Evolutionary conservation across 2,329 filamentous ascomycete genomes (phyloP), one percentile per base, ranked within the genome.

Genomic region (Cladophialophora exuberans): DNA sequence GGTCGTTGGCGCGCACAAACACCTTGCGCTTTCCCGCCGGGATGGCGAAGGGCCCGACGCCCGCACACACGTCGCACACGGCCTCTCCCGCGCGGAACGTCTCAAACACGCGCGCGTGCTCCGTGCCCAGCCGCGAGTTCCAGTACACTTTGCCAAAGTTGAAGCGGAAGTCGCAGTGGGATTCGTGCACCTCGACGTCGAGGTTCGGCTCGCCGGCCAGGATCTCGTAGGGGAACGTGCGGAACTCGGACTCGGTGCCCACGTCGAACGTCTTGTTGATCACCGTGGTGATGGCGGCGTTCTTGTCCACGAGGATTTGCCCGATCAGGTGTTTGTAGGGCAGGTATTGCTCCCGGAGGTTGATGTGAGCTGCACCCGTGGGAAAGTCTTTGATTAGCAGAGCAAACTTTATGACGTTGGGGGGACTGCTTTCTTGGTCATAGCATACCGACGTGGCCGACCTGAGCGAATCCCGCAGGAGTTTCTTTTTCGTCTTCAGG

Each of bases 141-240:
- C 93, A 99, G 79, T 99, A 99, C 3, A 99, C 94, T 65, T 95
- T 95, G 59, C 88, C 84, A 72, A 96, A 99, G 76, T 99, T 89
- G 72, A 99, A 97, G 52, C 80, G 80, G 76, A 96, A 99, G n/a
- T 80, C 77, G 75, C 94, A 97, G 57, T 85, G 83, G 65, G 89
- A 87, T 73, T 97, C 91, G 61, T 83, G 84, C 48, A 94, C 82
- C 60, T 89, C 83, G 51, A 99, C 94, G 49, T 92, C 85, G 71
- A 97, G 77, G 66, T 97, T 86, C 64, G 90, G 84, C 0, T 84
- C 82, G 0, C 94, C 94, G 1, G 85, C 86, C 0, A 99, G 82
- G 11, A 97, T 82, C 74, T 99, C 94, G 75, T 96, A 97, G 26
- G 82, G 81, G 72, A 99, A 97, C 0, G 94, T 97, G 48, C 94